A percentile compares a stretch with the other conserved stretches of the same genome.
Conservation (phyloP, 164 flowering plant genomes). For the Pachysandra terminalis region DNA sequence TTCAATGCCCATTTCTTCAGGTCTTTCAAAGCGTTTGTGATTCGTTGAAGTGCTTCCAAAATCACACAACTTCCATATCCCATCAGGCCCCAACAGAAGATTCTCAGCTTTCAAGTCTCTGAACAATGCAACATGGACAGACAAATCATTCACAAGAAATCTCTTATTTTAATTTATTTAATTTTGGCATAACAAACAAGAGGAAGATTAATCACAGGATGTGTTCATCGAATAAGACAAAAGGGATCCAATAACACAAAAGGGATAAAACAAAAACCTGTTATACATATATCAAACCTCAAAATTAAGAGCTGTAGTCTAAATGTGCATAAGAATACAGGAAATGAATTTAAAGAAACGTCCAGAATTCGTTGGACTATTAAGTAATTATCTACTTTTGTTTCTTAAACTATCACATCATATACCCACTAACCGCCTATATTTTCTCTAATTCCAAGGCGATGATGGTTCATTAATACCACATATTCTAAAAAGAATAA, state of each 20-base stretch:
- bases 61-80: slow-evolving; percentile 95
- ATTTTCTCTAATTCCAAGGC: too few relatives aligned
- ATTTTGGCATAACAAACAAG: background rate
- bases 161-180: background rate
- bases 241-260: background rate
- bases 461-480: too few relatives aligned
- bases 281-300: background rate
- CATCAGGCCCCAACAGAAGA: slow-evolving; percentile 80
- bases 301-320: too few relatives aligned
- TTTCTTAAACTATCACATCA: too few relatives aligned
- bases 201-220: background rate
- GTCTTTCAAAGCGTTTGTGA: slow-evolving; percentile 91
- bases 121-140: slow-evolving; percentile 9
- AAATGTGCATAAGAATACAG: too few relatives aligned
- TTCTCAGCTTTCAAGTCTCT: slow-evolving; percentile 99
- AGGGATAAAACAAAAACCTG: background rate
- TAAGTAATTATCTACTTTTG: too few relatives aligned
- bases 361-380: too few relatives aligned
- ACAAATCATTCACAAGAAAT: background rate
- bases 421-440: too few relatives aligned
- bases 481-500: too few relatives aligned
- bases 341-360: too few relatives aligned
- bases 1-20: slow-evolving; percentile 99
- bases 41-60: slow-evolving; percentile 96
- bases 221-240: background rate